A percentile compares a stretch with the other conserved stretches of the same genome.
Evolutionary conservation across 495 filamentous ascomycete species (phyloP).

Genomic region (Oidiodendron maius): DNA sequence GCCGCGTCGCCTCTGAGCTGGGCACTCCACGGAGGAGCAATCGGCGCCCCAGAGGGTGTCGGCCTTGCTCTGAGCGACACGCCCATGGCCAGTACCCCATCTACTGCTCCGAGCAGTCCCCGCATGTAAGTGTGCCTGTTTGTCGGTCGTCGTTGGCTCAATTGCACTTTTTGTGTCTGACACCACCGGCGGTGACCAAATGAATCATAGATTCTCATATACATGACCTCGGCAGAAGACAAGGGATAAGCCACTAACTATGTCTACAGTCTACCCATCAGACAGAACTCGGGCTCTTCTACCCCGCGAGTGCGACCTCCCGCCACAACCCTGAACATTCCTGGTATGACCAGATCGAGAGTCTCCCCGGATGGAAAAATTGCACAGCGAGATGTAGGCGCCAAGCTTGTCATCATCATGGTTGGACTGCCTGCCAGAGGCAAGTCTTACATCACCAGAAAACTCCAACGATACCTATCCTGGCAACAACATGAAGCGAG

Average conservation of each 20-base stretch:
- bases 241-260: not conserved
- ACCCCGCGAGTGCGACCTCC: conserved; percentile 61
- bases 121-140: conserved; percentile 36
- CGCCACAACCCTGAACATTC: conserved; percentile 81
- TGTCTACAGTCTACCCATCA: conserved; percentile 37
- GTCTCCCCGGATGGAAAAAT: conserved; percentile 94
- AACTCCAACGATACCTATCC: conserved; percentile 87
- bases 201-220: not conserved
- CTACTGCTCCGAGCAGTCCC: conserved; percentile 48
- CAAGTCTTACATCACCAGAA: conserved; percentile 98
- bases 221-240: too few species aligned
- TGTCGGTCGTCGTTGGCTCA: too few species aligned
- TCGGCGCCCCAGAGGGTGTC: conserved; percentile 31
- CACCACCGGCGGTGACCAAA: not conserved
- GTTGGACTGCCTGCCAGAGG: conserved; percentile 91
- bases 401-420: conserved; percentile 97
- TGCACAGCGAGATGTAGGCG: conserved; percentile 82
- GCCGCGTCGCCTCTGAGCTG: conserved; percentile 17
- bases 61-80: conserved; percentile 19
- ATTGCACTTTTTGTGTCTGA: not conserved
- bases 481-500: conserved; percentile 94
- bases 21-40: conserved; percentile 15
- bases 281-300: conserved; percentile 54
- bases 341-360: conserved; percentile 82
- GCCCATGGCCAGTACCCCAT: conserved; percentile 38